phyloP scores from a whole-genome alignment of 768 basidiomycete genomes.

The Podaxis sp. region DNA sequence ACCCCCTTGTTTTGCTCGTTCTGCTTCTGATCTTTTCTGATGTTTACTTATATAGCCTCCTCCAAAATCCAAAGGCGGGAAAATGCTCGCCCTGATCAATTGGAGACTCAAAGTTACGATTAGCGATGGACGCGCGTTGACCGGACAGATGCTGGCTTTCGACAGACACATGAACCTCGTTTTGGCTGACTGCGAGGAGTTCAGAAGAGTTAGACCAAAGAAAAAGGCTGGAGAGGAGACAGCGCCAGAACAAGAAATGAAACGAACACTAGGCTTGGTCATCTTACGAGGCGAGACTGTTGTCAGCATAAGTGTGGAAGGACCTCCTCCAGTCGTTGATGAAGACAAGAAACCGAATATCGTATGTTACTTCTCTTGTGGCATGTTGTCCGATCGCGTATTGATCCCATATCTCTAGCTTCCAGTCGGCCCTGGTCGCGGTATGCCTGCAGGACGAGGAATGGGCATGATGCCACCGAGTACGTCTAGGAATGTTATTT shows the following conservation, averaged over 20 bases:
- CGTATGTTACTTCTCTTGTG: constrained; percentile 34
- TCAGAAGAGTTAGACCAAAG: constrained; percentile 87
- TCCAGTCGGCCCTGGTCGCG: constrained; percentile 86
- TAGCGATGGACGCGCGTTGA: constrained; percentile 93
- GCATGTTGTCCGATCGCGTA: constrained; percentile 6
- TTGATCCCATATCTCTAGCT: constrained; percentile 42
- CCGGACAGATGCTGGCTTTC: constrained; percentile 99
- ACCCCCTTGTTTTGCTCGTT: background rate
- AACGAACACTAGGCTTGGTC: constrained; percentile 92
- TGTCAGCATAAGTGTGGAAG: constrained; percentile 92
- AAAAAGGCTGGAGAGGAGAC: constrained; percentile 83
- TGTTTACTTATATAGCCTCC: constrained; percentile 57
- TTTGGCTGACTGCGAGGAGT: constrained; percentile 97
- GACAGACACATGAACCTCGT: constrained; percentile 99
- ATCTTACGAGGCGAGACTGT: constrained; percentile 96
- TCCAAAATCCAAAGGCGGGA: constrained; percentile 96
- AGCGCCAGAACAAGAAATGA: constrained; percentile 86
- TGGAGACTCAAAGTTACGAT: constrained; percentile 97
- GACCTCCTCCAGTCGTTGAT: constrained; percentile 86
- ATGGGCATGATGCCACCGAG: constrained; percentile 94
- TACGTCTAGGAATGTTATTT: constrained; percentile 30
- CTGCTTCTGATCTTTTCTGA: constrained; percentile 14
- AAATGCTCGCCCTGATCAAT: constrained; percentile 97
- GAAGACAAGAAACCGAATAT: constrained; percentile 79
- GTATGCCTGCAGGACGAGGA: constrained; percentile 94